These are phyloP conservation scores for Triticum aestivum DNA, from an alignment of 176 grass and related monocot genomes.

Conservation along the genomic window IWGSC_CS_RefSeq_v2.1 NC_057814.1:250444689-250445188, in stretches of 20 bases:
- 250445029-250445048: neutral
- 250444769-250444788: neutral
- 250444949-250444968: neutral
- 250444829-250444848: neutral
- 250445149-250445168: too few relatives aligned
- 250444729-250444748: slow-evolving; percentile 1
- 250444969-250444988: slow-evolving; percentile 1
- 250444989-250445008: neutral
- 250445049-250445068: slow-evolving; percentile 28
- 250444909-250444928: neutral
- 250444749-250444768: neutral
- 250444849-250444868: slow-evolving; percentile 15
- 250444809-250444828: neutral
- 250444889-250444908: neutral
- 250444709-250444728: slow-evolving; percentile 5
- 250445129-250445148: too few relatives aligned
- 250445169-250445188: too few relatives aligned
- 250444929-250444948: neutral
- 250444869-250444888: slow-evolving; percentile 36
- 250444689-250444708: slow-evolving; percentile 15
- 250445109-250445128: neutral
- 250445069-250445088: slow-evolving; percentile 17
- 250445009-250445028: slow-evolving; percentile 39
- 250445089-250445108: neutral
- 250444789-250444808: neutral